These are phyloP conservation scores for Berkeleyomyces basicola DNA, from an alignment of 2,329 filamentous ascomycete genomes.

Conservation along the genomic window DNA sequence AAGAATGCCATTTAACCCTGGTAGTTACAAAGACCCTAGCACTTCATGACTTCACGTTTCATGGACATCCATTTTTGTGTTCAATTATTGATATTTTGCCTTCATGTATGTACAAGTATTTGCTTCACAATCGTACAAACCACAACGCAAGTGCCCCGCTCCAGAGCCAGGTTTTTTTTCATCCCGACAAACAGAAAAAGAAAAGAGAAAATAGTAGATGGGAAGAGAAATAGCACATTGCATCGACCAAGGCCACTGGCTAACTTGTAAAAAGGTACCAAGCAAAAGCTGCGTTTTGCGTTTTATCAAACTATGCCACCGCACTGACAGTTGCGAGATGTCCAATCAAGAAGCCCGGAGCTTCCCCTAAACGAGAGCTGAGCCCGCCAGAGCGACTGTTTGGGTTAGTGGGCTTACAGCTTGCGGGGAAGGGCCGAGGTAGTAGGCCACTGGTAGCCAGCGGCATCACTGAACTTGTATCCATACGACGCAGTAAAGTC, in stretches of 20 bases:
- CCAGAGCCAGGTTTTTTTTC: neutral
- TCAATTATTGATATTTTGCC: neutral
- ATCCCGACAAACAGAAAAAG: neutral
- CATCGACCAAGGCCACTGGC: slow-evolving; percentile 2
- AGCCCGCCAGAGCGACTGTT: slow-evolving; percentile 13
- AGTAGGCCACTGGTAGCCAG: slow-evolving; percentile 88
- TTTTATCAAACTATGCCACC: neutral
- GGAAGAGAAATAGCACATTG: neutral
- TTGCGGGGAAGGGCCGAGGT: slow-evolving; percentile 51
- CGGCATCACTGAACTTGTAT: slow-evolving; percentile 96
- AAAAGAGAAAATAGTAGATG: slow-evolving; percentile 1
- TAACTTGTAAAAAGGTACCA: neutral
- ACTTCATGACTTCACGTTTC: neutral
- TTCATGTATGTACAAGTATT: neutral
- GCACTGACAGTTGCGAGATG: neutral
- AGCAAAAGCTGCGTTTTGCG: neutral
- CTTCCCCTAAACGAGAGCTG: neutral
- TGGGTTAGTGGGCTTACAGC: slow-evolving; percentile 42
- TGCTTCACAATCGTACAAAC: neutral
- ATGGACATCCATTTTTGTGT: neutral
- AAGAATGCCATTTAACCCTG: no score
- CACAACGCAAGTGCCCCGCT: neutral
- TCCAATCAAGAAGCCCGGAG: neutral
- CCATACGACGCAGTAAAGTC: slow-evolving; percentile 97
- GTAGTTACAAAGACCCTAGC: no score